A percentile compares a stretch with the other conserved stretches of the same genome.
Evolutionary conservation across 352 stramenopile species (phyloP).

Genomic region (Pythium aphanidermatum): DNA sequence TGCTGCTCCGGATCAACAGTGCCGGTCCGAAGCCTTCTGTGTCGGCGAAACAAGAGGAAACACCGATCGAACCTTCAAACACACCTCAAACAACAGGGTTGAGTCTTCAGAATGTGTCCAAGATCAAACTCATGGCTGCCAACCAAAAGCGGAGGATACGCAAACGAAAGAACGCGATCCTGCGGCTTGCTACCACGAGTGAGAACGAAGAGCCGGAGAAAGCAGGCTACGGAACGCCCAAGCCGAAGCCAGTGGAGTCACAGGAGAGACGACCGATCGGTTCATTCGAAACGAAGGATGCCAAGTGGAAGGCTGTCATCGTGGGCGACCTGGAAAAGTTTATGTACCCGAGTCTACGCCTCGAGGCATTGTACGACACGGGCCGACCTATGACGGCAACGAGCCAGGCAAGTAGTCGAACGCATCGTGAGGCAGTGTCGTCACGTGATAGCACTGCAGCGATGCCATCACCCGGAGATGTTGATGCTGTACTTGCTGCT

Average conservation of each 20-base stretch:
- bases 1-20: too few relatives aligned
- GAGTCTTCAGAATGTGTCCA: slow-evolving; percentile 11
- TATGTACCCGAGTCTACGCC: slow-evolving; percentile 64
- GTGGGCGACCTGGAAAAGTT: slow-evolving; percentile 60
- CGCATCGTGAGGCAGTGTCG: too few relatives aligned
- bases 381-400: neutral
- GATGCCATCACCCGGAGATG: slow-evolving; percentile 27
- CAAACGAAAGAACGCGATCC: slow-evolving; percentile 6
- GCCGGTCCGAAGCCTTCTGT: too few relatives aligned
- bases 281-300: slow-evolving; percentile 47
- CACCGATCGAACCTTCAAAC: neutral
- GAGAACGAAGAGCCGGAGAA: slow-evolving; percentile 4
- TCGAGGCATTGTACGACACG: slow-evolving; percentile 40
- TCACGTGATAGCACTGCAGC: neutral
- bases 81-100: neutral
- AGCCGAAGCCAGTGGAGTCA: neutral
- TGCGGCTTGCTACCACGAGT: slow-evolving; percentile 2
- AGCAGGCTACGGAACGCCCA: neutral
- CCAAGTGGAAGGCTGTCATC: slow-evolving; percentile 54
- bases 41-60: neutral
- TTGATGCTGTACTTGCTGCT: slow-evolving; percentile 28
- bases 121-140: slow-evolving; percentile 17
- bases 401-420: neutral
- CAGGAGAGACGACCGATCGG: slow-evolving; percentile 27
- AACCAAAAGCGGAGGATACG: slow-evolving; percentile 12